Conservation (phyloP, 225 moss, liverwort and hornwort species). For the Physcomitrium patens region DNA sequence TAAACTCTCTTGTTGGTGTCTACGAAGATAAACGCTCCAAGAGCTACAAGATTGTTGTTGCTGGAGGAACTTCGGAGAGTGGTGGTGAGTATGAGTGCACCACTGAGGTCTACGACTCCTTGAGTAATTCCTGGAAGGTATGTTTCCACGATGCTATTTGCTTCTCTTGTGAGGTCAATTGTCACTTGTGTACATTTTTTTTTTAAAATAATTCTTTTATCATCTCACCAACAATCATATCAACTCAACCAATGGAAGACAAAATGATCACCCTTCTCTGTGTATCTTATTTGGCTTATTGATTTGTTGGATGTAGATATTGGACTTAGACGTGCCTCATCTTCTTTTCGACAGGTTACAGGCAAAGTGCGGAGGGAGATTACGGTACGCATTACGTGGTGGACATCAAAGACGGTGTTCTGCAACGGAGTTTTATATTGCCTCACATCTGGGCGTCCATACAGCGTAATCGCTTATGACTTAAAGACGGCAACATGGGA, state of each 20-base stretch:
- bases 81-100: conserved; percentile 55
- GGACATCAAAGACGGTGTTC: conserved; percentile 64
- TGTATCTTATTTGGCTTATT: not conserved
- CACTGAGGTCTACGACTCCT: conserved; percentile 63
- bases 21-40: conserved; percentile 44
- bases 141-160: not conserved
- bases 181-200: no score
- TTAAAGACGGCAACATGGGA: conserved; percentile 51
- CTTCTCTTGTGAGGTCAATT: not conserved
- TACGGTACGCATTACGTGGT: conserved; percentile 60
- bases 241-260: not conserved
- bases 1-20: conserved; percentile 58
- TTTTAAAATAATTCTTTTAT: not conserved
- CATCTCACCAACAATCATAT: not conserved
- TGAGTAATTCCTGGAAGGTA: conserved; percentile 61
- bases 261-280: not conserved
- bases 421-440: conserved; percentile 59
- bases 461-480: conserved; percentile 62
- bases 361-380: conserved; percentile 53
- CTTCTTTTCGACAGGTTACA: conserved; percentile 38
- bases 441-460: conserved; percentile 62
- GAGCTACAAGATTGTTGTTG: conserved; percentile 63
- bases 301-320: not conserved
- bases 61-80: conserved; percentile 52
- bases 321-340: conserved; percentile 2